phyloP scores from a whole-genome alignment of 2,329 filamentous ascomycete genomes.

The Aureobasidium lini region DNA sequence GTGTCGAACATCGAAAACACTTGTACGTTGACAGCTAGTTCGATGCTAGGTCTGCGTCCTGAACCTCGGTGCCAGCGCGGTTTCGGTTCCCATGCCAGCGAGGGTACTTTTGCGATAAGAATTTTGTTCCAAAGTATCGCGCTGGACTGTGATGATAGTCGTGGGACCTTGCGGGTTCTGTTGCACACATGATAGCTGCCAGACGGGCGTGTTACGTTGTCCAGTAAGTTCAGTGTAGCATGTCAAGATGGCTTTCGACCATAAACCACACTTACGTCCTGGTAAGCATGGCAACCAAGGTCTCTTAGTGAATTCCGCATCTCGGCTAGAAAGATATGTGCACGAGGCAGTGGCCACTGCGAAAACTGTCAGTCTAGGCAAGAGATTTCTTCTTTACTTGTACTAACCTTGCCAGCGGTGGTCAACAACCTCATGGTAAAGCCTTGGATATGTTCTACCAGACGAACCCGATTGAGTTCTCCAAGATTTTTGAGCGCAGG shows the following conservation, averaged over 20 bases:
- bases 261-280: constrained; percentile 12
- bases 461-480: constrained; percentile 1
- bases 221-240: too few relatives aligned
- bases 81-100: too few relatives aligned
- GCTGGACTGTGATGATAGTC: too few relatives aligned
- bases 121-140: too few relatives aligned
- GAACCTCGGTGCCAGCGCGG: too few relatives aligned
- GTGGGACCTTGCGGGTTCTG: too few relatives aligned
- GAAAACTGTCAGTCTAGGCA: neutral
- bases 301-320: constrained; percentile 13
- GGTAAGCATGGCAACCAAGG: constrained; percentile 5
- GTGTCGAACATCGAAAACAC: too few relatives aligned
- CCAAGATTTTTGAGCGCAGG: neutral
- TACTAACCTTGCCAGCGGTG: constrained; percentile 4
- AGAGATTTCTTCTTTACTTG: neutral
- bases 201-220: too few relatives aligned
- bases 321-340: constrained; percentile 13
- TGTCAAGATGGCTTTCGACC: constrained; percentile 12
- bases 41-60: too few relatives aligned
- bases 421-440: constrained; percentile 14
- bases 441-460: constrained; percentile 5
- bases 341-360: constrained; percentile 5
- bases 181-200: too few relatives aligned
- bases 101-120: too few relatives aligned
- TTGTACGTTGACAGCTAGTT: too few relatives aligned